Evolutionary conservation across 1,284 basidiomycete species (phyloP).

Genomic region (Cutaneotrichosporon daszewskae): DNA sequence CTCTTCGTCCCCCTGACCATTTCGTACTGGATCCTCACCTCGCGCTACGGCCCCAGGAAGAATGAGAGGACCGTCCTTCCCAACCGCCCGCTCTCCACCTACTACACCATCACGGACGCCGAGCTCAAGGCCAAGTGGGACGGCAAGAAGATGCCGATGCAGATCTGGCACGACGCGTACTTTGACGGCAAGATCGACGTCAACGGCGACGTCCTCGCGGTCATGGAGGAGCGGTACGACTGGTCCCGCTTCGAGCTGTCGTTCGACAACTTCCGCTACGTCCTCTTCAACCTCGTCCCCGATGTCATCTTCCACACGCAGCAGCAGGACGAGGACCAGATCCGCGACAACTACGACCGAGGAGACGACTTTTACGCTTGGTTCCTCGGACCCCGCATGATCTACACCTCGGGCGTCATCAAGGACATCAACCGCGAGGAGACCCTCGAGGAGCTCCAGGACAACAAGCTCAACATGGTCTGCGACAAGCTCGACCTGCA

Average conservation of each 20-base stretch:
- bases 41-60: conserved; percentile 70
- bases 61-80: conserved; percentile 86
- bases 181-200: conserved; percentile 96
- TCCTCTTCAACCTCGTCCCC: conserved; percentile 79
- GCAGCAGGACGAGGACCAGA: conserved; percentile 89
- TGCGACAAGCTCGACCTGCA: conserved; percentile 91
- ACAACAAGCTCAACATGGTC: conserved; percentile 94
- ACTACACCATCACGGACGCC: conserved; percentile 83
- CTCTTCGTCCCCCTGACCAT: conserved; percentile 72
- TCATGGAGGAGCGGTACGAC: conserved; percentile 91
- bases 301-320: conserved; percentile 89
- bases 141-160: conserved; percentile 90
- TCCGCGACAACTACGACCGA: conserved; percentile 94
- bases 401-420: conserved; percentile 94
- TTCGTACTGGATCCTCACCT: conserved; percentile 86
- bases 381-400: conserved; percentile 53
- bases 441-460: conserved; percentile 91
- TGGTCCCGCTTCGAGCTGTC: conserved; percentile 79
- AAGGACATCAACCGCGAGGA: conserved; percentile 68
- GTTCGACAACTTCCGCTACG: conserved; percentile 77
- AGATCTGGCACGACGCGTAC: conserved; percentile 94
- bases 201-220: conserved; percentile 92
- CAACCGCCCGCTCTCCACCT: conserved; percentile 76
- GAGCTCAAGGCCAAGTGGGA: conserved; percentile 73
- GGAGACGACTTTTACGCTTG: conserved; percentile 92